Evolutionary conservation across 306 rosid genomes (phyloP).

Genomic region (Hippophae tibetana): DNA sequence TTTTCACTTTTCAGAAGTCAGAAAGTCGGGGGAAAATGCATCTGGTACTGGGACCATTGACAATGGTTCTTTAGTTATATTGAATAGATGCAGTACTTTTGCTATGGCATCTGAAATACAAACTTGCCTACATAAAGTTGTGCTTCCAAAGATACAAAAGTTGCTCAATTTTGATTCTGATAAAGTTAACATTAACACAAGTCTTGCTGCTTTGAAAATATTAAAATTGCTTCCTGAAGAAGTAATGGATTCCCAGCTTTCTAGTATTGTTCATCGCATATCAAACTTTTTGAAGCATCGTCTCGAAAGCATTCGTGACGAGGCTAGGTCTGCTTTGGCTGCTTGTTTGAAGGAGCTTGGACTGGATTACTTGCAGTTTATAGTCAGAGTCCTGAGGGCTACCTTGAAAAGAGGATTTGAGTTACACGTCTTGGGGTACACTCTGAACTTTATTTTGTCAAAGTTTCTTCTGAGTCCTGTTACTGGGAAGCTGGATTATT

Average conservation of each 20-base stretch:
- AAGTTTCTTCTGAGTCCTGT: conserved; percentile 51
- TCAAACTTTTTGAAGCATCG: conserved; percentile 76
- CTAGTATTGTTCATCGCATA: conserved; percentile 66
- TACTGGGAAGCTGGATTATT: conserved; percentile 69
- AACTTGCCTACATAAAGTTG: conserved; percentile 46
- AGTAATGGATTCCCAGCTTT: conserved; percentile 73
- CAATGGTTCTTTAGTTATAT: conserved; percentile 15
- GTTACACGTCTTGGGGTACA: conserved; percentile 86
- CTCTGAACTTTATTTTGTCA: conserved; percentile 63
- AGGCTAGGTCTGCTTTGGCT: conserved; percentile 82
- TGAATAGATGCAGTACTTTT: conserved; percentile 17
- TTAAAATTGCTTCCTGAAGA: conserved; percentile 78
- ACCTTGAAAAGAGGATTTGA: conserved; percentile 82
- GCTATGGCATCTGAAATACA: conserved; percentile 43
- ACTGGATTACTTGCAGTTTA: conserved; percentile 68
- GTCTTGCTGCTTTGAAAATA: conserved; percentile 73
- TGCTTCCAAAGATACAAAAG: conserved; percentile 77
- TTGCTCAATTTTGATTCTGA: conserved; percentile 66
- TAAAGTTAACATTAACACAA: conserved; percentile 60
- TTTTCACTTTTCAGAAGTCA: conserved; percentile 57
- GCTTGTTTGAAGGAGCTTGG: conserved; percentile 91
- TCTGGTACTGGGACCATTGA: conserved; percentile 26
- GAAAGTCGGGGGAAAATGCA: conserved; percentile 21
- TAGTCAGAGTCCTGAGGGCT: conserved; percentile 58
- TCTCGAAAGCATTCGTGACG: conserved; percentile 79